Percentiles rank a stretch among this genome's conserved stretches.
Conservation (phyloP, 2,329 filamentous ascomycete genomes). For the Colletotrichum trifolii region DNA sequence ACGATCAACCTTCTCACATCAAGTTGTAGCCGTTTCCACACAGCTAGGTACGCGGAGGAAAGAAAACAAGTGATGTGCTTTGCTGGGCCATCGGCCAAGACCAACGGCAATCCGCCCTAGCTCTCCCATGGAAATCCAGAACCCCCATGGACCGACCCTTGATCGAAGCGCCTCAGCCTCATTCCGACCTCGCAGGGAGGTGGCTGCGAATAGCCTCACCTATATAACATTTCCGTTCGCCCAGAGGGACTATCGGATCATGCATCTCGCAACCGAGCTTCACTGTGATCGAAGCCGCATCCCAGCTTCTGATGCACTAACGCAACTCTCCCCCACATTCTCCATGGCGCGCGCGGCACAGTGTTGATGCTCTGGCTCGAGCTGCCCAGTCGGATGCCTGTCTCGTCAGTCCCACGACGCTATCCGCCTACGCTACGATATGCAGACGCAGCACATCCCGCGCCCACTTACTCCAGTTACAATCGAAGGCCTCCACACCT, state of each 20-base stretch:
- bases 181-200: conserved; percentile 23
- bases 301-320: conserved; percentile 2
- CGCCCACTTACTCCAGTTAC: conserved; percentile 12
- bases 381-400: conserved; percentile 8
- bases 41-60: no score
- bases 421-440: conserved; percentile 6
- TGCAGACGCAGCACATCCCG: not conserved
- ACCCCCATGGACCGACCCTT: no score
- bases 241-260: conserved; percentile 36
- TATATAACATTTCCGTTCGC: conserved; percentile 27
- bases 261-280: conserved; percentile 27
- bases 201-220: conserved; percentile 35
- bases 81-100: no score
- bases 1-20: no score
- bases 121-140: no score
- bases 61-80: no score
- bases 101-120: no score
- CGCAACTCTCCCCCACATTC: conserved; percentile 17
- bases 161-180: conserved; percentile 1
- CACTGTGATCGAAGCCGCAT: not conserved
- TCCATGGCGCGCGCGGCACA: conserved; percentile 6
- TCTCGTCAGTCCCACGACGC: conserved; percentile 2
- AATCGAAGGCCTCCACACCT: conserved; percentile 27
- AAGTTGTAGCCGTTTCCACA: no score
- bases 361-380: conserved; percentile 6